These are phyloP conservation scores for Myriangium duriaei DNA, from an alignment of 2,329 filamentous ascomycete species.

Conservation along the genomic window DNA sequence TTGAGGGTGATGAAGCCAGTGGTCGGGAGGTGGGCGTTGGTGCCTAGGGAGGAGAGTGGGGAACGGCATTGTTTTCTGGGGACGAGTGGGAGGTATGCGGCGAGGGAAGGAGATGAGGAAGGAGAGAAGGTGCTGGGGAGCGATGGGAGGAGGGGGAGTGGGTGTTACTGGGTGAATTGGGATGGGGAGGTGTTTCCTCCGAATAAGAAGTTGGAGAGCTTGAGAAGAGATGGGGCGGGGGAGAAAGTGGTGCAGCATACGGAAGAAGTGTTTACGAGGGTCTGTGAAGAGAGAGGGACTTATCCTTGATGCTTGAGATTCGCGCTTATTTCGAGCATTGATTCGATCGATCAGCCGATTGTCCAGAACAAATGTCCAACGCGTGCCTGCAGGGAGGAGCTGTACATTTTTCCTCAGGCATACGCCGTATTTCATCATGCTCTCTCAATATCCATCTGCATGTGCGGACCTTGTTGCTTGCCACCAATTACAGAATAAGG, in stretches of 20 bases:
- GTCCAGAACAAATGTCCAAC: too few species aligned
- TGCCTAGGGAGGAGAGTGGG: not conserved
- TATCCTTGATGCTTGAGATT: too few species aligned
- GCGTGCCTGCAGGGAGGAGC: too few species aligned
- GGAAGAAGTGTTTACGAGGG: not conserved
- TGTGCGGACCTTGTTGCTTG: too few species aligned
- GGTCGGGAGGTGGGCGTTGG: not conserved
- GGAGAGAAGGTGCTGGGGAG: not conserved
- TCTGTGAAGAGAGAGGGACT: not conserved
- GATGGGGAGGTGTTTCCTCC: not conserved
- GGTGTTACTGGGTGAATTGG: not conserved
- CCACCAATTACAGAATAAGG: too few species aligned
- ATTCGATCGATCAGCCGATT: too few species aligned
- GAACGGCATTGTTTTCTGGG: not conserved
- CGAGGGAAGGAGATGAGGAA: not conserved
- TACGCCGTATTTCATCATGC: too few species aligned
- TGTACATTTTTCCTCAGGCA: too few species aligned
- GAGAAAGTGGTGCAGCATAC: not conserved
- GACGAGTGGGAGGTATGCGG: not conserved
- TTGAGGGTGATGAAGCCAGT: not conserved
- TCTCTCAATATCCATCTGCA: too few species aligned
- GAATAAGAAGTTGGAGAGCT: not conserved
- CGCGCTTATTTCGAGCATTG: too few species aligned
- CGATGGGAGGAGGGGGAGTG: not conserved
- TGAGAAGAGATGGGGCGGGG: not conserved